Conservation (phyloP, 805 yeast species). For the Pichia paraexigua region DNA sequence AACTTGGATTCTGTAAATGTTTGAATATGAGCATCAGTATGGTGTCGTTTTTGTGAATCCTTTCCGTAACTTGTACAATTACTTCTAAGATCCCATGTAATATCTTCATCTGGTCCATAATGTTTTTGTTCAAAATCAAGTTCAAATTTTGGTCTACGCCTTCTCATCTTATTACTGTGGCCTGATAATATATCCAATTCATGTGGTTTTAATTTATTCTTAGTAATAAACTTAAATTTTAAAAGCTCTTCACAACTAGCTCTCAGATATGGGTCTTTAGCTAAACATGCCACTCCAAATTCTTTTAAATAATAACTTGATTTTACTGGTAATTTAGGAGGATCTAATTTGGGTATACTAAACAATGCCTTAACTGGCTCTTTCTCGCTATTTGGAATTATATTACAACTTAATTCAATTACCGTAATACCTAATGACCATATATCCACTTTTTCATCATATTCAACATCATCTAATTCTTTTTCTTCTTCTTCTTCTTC, state of each 20-base stretch:
- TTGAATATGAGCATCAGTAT: not conserved
- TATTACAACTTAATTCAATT: slow-evolving; percentile 74
- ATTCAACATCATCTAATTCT: slow-evolving; percentile 37
- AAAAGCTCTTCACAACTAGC: slow-evolving; percentile 54
- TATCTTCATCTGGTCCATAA: slow-evolving; percentile 17
- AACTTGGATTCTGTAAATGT: not conserved
- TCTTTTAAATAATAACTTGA: slow-evolving; percentile 38
- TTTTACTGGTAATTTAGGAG: slow-evolving; percentile 43
- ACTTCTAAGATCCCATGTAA: not conserved
- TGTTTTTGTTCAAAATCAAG: slow-evolving; percentile 19
- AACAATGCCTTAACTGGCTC: slow-evolving; percentile 74
- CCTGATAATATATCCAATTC: slow-evolving; percentile 12
- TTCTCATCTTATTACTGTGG: slow-evolving; percentile 10
- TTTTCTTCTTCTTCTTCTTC: not conserved
- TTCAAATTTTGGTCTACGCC: slow-evolving; percentile 33
- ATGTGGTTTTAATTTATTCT: slow-evolving; percentile 23
- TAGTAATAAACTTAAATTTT: slow-evolving; percentile 43
- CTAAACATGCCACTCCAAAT: slow-evolving; percentile 59
- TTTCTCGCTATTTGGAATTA: slow-evolving; percentile 67
- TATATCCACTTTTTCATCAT: slow-evolving; percentile 82
- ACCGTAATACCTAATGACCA: slow-evolving; percentile 96
- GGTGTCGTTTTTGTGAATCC: not conserved
- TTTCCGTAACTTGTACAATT: not conserved
- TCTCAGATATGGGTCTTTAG: slow-evolving; percentile 56
- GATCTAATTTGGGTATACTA: slow-evolving; percentile 54